Conservation (phyloP, 2,329 filamentous ascomycete species). For the Colletotrichum trifolii region DNA sequence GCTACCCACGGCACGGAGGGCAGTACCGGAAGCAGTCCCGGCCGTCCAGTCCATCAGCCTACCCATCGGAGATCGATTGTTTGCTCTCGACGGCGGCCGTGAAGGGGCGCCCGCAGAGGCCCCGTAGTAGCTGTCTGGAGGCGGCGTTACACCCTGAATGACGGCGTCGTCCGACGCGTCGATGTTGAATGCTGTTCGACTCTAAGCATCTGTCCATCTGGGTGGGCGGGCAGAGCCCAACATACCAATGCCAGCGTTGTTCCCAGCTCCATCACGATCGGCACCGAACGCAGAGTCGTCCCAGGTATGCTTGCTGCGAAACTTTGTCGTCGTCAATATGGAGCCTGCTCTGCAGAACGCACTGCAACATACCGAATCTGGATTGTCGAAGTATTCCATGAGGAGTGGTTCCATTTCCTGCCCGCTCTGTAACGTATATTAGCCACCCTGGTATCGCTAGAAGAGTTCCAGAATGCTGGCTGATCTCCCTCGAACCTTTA, state of each 20-base stretch:
- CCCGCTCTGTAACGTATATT: slow-evolving; percentile 49
- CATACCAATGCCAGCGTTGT: slow-evolving; percentile 58
- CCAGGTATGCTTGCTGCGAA: slow-evolving; percentile 64
- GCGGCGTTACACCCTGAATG: slow-evolving; percentile 57
- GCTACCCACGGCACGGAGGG: slow-evolving; percentile 26
- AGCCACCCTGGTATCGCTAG: background rate
- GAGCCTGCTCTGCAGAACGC: background rate
- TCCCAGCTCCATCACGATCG: slow-evolving; percentile 62
- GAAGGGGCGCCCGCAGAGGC: slow-evolving; percentile 60
- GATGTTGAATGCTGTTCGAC: slow-evolving; percentile 63
- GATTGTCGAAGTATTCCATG: slow-evolving; percentile 63
- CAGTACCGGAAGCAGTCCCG: slow-evolving; percentile 42
- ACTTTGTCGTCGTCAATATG: slow-evolving; percentile 46
- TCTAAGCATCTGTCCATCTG: slow-evolving; percentile 4
- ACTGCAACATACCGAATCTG: slow-evolving; percentile 39
- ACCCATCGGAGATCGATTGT: slow-evolving; percentile 66
- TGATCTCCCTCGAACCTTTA: slow-evolving; percentile 49
- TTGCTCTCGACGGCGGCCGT: slow-evolving; percentile 70
- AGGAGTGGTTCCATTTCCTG: slow-evolving; percentile 61
- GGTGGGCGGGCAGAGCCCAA: background rate
- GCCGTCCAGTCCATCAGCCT: slow-evolving; percentile 61
- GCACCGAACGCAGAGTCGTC: slow-evolving; percentile 64
- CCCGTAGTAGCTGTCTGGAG: slow-evolving; percentile 48
- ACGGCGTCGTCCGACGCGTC: slow-evolving; percentile 59
- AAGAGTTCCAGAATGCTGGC: background rate